phyloP scores from a whole-genome alignment of 2,329 filamentous ascomycete genomes.

The Aureobasidium sp. region DNA sequence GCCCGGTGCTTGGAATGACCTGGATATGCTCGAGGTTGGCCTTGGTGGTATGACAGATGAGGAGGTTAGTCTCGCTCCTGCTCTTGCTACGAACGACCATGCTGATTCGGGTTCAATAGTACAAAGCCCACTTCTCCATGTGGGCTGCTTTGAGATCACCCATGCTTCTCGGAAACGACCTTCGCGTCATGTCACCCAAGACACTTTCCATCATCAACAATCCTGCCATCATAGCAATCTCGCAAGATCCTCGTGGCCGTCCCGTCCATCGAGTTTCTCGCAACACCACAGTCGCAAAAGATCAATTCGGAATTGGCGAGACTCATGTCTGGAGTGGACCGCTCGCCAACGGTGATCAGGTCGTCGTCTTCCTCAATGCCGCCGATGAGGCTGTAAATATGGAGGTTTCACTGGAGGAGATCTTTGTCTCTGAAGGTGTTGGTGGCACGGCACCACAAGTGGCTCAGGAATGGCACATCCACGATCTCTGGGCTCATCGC shows the following conservation, averaged over 20 bases:
- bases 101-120: background rate
- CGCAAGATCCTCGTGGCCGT: background rate
- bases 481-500: background rate
- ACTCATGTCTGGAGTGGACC: background rate
- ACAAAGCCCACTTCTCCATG: background rate
- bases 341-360: background rate
- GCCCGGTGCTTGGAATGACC: background rate
- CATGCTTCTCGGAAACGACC: background rate
- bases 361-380: background rate
- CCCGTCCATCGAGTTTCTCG: background rate
- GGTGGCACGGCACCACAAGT: background rate
- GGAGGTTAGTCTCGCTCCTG: background rate
- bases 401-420: background rate
- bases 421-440: background rate
- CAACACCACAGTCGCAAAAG: background rate
- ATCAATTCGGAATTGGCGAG: background rate
- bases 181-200: background rate
- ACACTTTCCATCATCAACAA: background rate
- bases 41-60: background rate
- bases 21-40: background rate
- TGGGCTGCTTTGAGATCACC: background rate
- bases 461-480: background rate
- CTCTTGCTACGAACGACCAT: background rate
- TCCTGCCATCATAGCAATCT: background rate
- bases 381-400: background rate